phyloP scores from a whole-genome alignment of 495 filamentous ascomycete species.

The Xylaria palmicola region DNA sequence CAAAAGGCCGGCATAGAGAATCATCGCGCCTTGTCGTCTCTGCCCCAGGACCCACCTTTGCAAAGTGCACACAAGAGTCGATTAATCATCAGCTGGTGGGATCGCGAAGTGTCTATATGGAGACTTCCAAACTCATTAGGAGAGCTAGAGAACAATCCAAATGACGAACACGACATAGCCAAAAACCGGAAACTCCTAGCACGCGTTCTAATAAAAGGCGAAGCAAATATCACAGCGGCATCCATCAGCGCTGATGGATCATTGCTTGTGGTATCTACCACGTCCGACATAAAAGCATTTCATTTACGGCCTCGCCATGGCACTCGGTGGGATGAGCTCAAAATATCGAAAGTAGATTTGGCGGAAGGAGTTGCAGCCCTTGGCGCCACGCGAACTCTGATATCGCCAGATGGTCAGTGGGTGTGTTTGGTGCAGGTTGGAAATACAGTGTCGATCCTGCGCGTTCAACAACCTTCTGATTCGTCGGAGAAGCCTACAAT shows the following conservation, averaged over 20 bases:
- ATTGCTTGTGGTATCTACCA: constrained; percentile 74
- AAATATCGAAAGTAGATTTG: constrained; percentile 66
- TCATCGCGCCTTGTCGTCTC: constrained; percentile 70
- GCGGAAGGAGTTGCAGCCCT: constrained; percentile 43
- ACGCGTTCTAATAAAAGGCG: constrained; percentile 72
- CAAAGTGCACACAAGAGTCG: constrained; percentile 67
- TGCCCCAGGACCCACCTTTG: constrained; percentile 75
- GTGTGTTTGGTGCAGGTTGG: constrained; percentile 78
- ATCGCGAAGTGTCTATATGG: constrained; percentile 84
- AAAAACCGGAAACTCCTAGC: constrained; percentile 63
- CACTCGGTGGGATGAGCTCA: constrained; percentile 53
- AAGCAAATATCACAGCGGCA: constrained; percentile 84
- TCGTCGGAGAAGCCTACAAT: constrained; percentile 37
- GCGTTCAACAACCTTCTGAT: constrained; percentile 23
- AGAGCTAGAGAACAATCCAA: constrained; percentile 42
- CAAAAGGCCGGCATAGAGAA: constrained; percentile 77
- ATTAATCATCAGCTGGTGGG: constrained; percentile 90
- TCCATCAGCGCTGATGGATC: constrained; percentile 70
- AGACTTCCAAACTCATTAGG: constrained; percentile 53
- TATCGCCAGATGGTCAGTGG: constrained; percentile 68
- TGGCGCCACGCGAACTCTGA: constrained; percentile 75
- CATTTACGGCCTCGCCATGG: constrained; percentile 47
- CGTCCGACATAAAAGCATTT: constrained; percentile 77
- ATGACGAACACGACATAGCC: constrained; percentile 33
- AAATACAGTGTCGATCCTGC: constrained; percentile 69